Evolutionary conservation across 2,329 filamentous ascomycete species (phyloP).

Genomic region (Ustulina deusta): DNA sequence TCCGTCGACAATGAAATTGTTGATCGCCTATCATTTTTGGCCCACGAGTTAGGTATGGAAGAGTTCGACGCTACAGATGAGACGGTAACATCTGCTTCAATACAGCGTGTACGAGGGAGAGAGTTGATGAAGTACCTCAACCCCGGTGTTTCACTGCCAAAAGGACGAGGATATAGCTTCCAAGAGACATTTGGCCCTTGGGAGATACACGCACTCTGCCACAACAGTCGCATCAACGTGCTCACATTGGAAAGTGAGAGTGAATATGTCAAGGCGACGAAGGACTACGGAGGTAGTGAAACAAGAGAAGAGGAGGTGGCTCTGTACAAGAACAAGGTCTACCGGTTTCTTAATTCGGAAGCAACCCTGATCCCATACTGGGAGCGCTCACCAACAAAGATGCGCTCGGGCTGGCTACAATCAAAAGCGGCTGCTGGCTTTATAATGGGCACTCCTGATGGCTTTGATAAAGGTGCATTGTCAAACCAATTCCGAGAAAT

Average conservation of each 20-base stretch:
- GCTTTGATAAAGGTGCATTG: too few species aligned
- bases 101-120: slow-evolving; percentile 25
- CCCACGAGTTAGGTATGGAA: slow-evolving; percentile 24
- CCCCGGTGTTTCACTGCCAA: slow-evolving; percentile 17
- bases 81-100: slow-evolving; percentile 21
- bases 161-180: slow-evolving; percentile 1
- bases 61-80: slow-evolving; percentile 16
- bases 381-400: slow-evolving; percentile 33
- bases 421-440: too few species aligned
- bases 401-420: slow-evolving; percentile 29
- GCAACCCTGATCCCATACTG: slow-evolving; percentile 34
- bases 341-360: slow-evolving; percentile 33
- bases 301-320: slow-evolving; percentile 23
- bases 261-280: slow-evolving; percentile 13
- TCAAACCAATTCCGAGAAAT: too few species aligned
- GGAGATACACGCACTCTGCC: slow-evolving; percentile 36
- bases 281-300: slow-evolving; percentile 16
- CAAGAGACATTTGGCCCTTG: slow-evolving; percentile 30
- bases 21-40: slow-evolving; percentile 34
- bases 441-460: too few species aligned
- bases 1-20: slow-evolving; percentile 35
- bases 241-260: slow-evolving; percentile 26
- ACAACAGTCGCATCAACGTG: slow-evolving; percentile 29
- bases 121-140: slow-evolving; percentile 26
- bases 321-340: slow-evolving; percentile 25